Evolutionary conservation across 1,284 basidiomycete species (phyloP).

Genomic region (Cystobasidium pallidum): DNA sequence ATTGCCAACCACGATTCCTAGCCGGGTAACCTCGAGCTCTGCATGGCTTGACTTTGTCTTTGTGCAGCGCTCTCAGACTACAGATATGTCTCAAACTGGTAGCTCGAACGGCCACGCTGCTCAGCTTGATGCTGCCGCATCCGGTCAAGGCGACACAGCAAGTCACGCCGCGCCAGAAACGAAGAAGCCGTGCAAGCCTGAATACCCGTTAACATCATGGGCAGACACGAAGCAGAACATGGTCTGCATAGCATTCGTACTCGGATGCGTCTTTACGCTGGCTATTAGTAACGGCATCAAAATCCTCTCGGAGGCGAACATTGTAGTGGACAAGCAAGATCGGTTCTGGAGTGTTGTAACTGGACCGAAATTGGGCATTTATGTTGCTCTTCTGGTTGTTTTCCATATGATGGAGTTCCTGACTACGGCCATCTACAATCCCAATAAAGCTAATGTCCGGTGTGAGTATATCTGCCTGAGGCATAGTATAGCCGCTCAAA

Average conservation of each 20-base stretch:
- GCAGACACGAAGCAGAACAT: constrained; percentile 52
- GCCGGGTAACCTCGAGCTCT: neutral
- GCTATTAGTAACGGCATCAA: constrained; percentile 41
- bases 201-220: constrained; percentile 50
- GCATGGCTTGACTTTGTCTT: constrained; percentile 7
- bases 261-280: constrained; percentile 49
- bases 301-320: neutral
- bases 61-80: neutral
- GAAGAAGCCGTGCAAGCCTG: constrained; percentile 28
- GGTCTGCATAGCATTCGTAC: constrained; percentile 51
- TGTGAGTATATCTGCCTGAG: constrained; percentile 69
- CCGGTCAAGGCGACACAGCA: neutral
- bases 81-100: neutral
- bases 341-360: constrained; percentile 50
- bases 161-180: constrained; percentile 8
- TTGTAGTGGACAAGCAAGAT: neutral
- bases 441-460: constrained; percentile 86
- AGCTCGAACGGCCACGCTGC: constrained; percentile 6
- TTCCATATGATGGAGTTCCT: constrained; percentile 96
- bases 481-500: too few species aligned
- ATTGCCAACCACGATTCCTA: neutral
- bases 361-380: constrained; percentile 78
- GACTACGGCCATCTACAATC: constrained; percentile 94
- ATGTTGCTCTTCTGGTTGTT: constrained; percentile 73
- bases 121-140: neutral